phyloP scores from a whole-genome alignment of 208 protist species.

The Acanthamoeba royreba region DNA sequence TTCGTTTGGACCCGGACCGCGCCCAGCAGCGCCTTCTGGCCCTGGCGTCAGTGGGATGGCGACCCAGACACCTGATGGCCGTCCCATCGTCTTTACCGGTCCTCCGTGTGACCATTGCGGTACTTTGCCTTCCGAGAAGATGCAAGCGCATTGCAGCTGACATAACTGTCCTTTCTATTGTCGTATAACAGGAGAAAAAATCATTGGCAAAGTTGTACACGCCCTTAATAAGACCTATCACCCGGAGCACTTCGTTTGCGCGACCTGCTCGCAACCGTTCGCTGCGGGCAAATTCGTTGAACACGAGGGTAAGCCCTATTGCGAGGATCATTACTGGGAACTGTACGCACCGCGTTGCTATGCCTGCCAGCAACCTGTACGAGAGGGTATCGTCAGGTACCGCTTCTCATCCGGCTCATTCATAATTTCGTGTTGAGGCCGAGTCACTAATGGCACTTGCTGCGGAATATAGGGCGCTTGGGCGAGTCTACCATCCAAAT shows the following conservation, averaged over 20 bases:
- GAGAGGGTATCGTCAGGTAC: slow-evolving; percentile 43
- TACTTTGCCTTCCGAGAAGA: not conserved
- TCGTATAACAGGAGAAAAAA: slow-evolving; percentile 46
- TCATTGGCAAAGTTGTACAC: slow-evolving; percentile 59
- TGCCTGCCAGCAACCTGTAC: slow-evolving; percentile 48
- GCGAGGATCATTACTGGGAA: slow-evolving; percentile 56
- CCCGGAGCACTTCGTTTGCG: slow-evolving; percentile 66
- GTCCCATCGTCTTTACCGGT: slow-evolving; percentile 2
- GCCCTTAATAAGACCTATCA: slow-evolving; percentile 60
- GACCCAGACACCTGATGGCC: slow-evolving; percentile 55
- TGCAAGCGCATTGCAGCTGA: not conserved
- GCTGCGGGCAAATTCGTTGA: slow-evolving; percentile 56
- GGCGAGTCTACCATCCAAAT: slow-evolving; percentile 57
- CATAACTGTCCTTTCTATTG: not conserved
- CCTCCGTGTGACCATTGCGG: not conserved
- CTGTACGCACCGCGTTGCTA: slow-evolving; percentile 54
- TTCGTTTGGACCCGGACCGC: not conserved
- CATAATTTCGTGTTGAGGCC: not conserved
- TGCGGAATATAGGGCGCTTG: not conserved
- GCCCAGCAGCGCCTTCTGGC: not conserved
- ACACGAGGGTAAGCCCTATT: slow-evolving; percentile 59
- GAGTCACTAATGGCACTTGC: not conserved
- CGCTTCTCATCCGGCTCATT: not conserved
- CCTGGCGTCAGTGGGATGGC: not conserved
- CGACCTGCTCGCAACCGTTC: slow-evolving; percentile 57